A percentile compares a stretch with the other conserved stretches of the same genome.
phyloP scores from a whole-genome alignment of 345 rosid genomes.

The Crucihimalaya himalaica region DNA sequence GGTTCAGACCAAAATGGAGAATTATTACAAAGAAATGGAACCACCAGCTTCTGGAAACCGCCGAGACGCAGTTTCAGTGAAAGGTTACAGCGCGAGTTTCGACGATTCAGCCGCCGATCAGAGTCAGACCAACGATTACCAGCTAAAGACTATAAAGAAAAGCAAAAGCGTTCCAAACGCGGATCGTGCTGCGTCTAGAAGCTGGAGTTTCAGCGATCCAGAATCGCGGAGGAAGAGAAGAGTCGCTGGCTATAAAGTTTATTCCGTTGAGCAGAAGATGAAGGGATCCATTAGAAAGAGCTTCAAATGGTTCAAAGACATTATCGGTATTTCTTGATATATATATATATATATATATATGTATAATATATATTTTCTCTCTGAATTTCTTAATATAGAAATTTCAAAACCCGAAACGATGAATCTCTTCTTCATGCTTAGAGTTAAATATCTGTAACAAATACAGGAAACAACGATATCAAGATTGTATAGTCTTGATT shows the following conservation, averaged over 20 bases:
- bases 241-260: slow-evolving; percentile 83
- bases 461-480: slow-evolving; percentile 6
- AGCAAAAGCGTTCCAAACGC: slow-evolving; percentile 42
- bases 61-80: slow-evolving; percentile 8
- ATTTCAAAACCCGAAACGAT: neutral
- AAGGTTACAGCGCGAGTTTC: slow-evolving; percentile 28
- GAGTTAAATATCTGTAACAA: slow-evolving; percentile 25
- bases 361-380: neutral
- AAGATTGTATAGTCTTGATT: neutral
- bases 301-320: slow-evolving; percentile 82
- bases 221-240: slow-evolving; percentile 91
- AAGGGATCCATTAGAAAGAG: slow-evolving; percentile 86
- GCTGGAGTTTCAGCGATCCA: slow-evolving; percentile 82
- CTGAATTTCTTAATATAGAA: neutral
- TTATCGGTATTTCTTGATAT: slow-evolving; percentile 35
- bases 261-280: slow-evolving; percentile 85
- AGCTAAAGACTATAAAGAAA: slow-evolving; percentile 32
- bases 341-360: too few species aligned
- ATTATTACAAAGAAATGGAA: slow-evolving; percentile 33
- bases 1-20: slow-evolving; percentile 34
- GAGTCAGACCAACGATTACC: slow-evolving; percentile 29
- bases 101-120: slow-evolving; percentile 29
- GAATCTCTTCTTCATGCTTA: slow-evolving; percentile 12
- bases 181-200: slow-evolving; percentile 36
- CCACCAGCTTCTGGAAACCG: slow-evolving; percentile 21